Evolutionary conservation across 139 green algal species (phyloP), one percentile per base, ranked within the genome.

Genomic region (Picochlorum sp.): DNA sequence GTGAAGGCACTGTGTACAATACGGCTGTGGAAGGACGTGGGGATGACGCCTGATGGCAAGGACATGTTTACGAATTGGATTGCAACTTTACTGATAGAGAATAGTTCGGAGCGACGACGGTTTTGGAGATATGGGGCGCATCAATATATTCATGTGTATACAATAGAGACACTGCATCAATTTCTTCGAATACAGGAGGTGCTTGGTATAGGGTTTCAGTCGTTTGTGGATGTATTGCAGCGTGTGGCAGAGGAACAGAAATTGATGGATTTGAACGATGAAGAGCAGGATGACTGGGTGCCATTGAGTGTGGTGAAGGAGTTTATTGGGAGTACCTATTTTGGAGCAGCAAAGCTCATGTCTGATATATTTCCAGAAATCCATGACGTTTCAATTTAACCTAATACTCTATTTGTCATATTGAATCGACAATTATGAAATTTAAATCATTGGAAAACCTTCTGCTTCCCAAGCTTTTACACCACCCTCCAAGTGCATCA

Each of bases 221-320:
- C 50, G 8, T 81, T 83, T 64, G 37, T 83, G 10, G 73, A 83
- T 66, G 63, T 83, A 66, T 67, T 83, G 49, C 77, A 83, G 60
- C 57, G 73, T 3, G 62, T 62, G 15, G 77, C 51, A 2, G 77
- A 83, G 66, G 77, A 78, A n/a, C 11, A 38, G 37, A 59, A 52
- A 16, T 51, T 81, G 37, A 69, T 83, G 69, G 73, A 79, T 6
- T 58, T 78, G 10, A 45, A 56, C 23, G 54, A 79, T 45, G 77
- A 78, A 45, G 73, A 62, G 57, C 57, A 66, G 49, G 73, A 83
- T 23, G 65, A 79, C 61, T 78, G 62, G 65, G 55, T 83, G 57
- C 77, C 77, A 6, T 57, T 81, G 20, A 37, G 63, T 4, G 60
- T 71, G 23, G 60, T 81, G n/a, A 49, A 51, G 4, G 73, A 81